These are phyloP conservation scores for Colletotrichum chrysophilum DNA, from an alignment of 2,329 filamentous ascomycete species.

Conservation along the genomic window DNA sequence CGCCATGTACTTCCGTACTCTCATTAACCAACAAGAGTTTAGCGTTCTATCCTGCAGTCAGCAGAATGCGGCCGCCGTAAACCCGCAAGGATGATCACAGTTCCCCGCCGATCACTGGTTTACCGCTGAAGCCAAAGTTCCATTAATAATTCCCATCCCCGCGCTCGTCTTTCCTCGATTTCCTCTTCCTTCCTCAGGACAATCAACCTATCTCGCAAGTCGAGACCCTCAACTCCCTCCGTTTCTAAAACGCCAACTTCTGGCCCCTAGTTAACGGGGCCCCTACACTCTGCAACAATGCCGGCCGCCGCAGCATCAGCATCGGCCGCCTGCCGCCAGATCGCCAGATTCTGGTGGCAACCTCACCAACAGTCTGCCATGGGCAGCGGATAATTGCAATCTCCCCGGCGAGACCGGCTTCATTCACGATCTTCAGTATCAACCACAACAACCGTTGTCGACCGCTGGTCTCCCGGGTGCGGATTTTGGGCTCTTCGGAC, in stretches of 20 bases:
- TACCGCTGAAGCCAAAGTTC: neutral
- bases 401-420: constrained; percentile 10
- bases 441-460: neutral
- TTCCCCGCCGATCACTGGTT: neutral
- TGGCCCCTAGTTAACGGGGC: constrained; percentile 17
- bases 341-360: constrained; percentile 3
- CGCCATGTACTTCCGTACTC: neutral
- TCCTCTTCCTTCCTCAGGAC: neutral
- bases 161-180: neutral
- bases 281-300: constrained; percentile 24
- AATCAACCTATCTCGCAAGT: neutral
- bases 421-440: neutral
- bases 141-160: neutral
- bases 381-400: constrained; percentile 7
- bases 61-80: constrained; percentile 1
- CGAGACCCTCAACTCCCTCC: neutral
- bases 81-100: neutral
- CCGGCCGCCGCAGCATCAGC: constrained; percentile 4
- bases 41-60: neutral
- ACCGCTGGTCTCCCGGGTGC: constrained; percentile 12
- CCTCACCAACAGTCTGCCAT: constrained; percentile 2
- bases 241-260: neutral
- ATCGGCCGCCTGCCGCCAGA: neutral
- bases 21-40: neutral
- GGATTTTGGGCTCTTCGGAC: constrained; percentile 8